These are phyloP conservation scores for Elongisporangium undulatum DNA, from an alignment of 352 stramenopile genomes.

Conservation along the genomic window DNA sequence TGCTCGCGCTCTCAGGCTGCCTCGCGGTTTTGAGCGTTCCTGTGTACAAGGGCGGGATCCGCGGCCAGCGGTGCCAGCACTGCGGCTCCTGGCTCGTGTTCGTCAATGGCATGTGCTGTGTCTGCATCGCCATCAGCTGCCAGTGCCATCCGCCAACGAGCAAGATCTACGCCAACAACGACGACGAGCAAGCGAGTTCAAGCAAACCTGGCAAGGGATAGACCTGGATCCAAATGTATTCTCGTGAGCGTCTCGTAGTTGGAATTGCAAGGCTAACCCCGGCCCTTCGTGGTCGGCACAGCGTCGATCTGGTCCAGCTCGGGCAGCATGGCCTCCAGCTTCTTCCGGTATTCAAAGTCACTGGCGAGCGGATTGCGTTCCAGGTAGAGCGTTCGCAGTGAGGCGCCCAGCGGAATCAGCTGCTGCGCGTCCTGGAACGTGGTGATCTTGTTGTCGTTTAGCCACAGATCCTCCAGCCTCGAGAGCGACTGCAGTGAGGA, in stretches of 20 bases:
- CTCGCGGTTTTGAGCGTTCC: conserved; percentile 30
- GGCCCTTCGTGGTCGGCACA: conserved; percentile 48
- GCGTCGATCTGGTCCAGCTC: conserved; percentile 96
- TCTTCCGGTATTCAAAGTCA: conserved; percentile 96
- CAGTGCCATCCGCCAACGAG: conserved; percentile 34
- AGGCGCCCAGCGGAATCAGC: conserved; percentile 65
- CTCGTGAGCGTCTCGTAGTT: background rate
- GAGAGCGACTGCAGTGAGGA: conserved; percentile 28
- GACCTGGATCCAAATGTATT: conserved; percentile 7
- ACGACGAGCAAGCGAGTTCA: conserved; percentile 19
- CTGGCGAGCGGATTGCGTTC: conserved; percentile 93
- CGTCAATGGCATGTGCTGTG: conserved; percentile 33
- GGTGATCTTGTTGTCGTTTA: conserved; percentile 68
- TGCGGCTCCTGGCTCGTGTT: conserved; percentile 73
- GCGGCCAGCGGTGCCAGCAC: conserved; percentile 47
- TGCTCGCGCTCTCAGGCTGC: conserved; percentile 18
- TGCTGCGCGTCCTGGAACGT: conserved; percentile 60
- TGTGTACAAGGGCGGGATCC: conserved; percentile 45
- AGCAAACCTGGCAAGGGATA: conserved; percentile 10
- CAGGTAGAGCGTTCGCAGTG: conserved; percentile 92
- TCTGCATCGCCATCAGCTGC: conserved; percentile 60
- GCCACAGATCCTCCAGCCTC: conserved; percentile 70
- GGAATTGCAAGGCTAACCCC: conserved; percentile 12
- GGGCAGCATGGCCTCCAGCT: conserved; percentile 85
- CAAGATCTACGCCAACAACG: conserved; percentile 54